Conservation (phyloP, 2,329 filamentous ascomycete genomes). For the Pseudogymnoascus sp. region DNA sequence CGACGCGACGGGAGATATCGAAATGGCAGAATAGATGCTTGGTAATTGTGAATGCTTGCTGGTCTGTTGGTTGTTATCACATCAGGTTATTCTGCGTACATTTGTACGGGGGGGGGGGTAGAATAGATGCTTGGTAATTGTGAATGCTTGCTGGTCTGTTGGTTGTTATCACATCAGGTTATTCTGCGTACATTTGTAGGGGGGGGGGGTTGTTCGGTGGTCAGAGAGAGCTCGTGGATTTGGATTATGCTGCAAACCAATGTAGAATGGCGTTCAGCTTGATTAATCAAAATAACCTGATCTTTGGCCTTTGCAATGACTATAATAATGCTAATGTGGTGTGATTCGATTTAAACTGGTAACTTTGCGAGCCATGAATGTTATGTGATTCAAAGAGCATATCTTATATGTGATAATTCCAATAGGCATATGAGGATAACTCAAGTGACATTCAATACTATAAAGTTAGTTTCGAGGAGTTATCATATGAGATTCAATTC, state of each 20-base stretch:
- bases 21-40: slow-evolving; percentile 41
- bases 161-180: background rate
- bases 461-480: background rate
- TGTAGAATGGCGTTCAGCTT: background rate
- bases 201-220: slow-evolving; percentile 28
- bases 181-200: background rate
- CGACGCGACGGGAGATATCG: slow-evolving; percentile 46
- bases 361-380: background rate
- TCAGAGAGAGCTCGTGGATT: background rate
- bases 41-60: background rate
- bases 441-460: background rate
- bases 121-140: background rate
- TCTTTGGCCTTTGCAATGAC: background rate
- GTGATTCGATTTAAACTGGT: background rate
- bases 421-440: background rate
- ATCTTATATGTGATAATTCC: background rate
- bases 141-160: background rate
- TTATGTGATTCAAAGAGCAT: background rate
- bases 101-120: too few relatives aligned
- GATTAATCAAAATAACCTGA: background rate
- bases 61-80: background rate
- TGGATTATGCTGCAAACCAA: background rate
- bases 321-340: background rate
- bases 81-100: background rate
- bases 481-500: background rate